Conservation (phyloP, 345 rosid species). For the Carallia pectinifolia region DNA sequence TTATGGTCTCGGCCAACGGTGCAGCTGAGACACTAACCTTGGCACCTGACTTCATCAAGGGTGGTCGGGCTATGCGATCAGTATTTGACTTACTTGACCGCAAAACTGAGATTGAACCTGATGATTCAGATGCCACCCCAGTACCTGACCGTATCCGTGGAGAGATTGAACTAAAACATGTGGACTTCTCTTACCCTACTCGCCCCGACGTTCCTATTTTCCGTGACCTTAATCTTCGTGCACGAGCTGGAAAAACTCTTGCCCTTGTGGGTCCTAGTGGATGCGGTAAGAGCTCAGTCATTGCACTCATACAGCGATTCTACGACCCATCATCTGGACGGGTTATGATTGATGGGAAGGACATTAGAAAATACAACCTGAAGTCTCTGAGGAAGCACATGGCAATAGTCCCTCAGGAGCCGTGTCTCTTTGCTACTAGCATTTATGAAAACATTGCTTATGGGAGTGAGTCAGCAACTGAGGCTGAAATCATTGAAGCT, state of each 20-base stretch:
- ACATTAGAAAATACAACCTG: constrained; percentile 90
- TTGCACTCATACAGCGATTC: constrained; percentile 75
- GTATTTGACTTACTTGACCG: constrained; percentile 94
- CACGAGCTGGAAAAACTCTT: constrained; percentile 87
- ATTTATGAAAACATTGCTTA: constrained; percentile 91
- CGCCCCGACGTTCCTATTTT: constrained; percentile 82
- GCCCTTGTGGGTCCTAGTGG: constrained; percentile 99
- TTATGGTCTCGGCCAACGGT: constrained; percentile 98
- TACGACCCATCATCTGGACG: constrained; percentile 94
- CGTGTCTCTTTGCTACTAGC: constrained; percentile 80
- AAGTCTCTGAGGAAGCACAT: constrained; percentile 85
- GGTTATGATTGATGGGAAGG: constrained; percentile 83
- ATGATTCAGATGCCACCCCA: constrained; percentile 74
- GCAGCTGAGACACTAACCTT: constrained; percentile 95
- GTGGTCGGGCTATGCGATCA: constrained; percentile 91
- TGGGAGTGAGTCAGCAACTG: constrained; percentile 78
- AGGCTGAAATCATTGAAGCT: constrained; percentile 92
- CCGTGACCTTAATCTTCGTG: constrained; percentile 80
- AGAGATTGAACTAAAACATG: constrained; percentile 92
- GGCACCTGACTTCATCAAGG: constrained; percentile 98
- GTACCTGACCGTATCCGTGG: constrained; percentile 83
- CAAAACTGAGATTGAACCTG: constrained; percentile 96
- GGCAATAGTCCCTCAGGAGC: constrained; percentile 93
- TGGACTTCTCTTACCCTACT: constrained; percentile 91
- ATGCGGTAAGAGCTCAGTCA: constrained; percentile 93